Evolutionary conservation across 1,284 basidiomycete species (phyloP).

Genomic region (Stygiomarasmius scandens): DNA sequence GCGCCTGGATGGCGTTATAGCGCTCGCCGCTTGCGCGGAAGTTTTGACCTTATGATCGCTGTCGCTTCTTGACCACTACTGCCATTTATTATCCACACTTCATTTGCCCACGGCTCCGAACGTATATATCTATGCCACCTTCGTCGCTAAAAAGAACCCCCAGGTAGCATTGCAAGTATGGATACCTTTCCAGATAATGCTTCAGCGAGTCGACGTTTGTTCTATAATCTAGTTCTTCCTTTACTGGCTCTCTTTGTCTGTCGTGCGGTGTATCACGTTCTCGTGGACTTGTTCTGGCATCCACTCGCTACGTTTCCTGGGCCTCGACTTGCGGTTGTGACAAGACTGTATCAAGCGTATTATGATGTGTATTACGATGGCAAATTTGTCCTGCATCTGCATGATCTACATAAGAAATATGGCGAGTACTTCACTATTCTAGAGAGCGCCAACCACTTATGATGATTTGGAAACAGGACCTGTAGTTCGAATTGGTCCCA

Average conservation of each 20-base stretch:
- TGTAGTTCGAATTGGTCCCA: slow-evolving; percentile 19
- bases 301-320: slow-evolving; percentile 17
- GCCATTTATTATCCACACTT: too few relatives aligned
- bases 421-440: slow-evolving; percentile 2
- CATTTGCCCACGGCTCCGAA: too few relatives aligned
- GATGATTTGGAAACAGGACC: slow-evolving; percentile 4
- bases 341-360: slow-evolving; percentile 13
- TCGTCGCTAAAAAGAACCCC: neutral
- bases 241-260: neutral
- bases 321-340: slow-evolving; percentile 14
- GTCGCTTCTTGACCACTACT: too few relatives aligned
- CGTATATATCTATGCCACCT: too few relatives aligned
- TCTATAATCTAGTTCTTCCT: neutral
- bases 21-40: too few relatives aligned
- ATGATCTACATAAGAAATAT: slow-evolving; percentile 13
- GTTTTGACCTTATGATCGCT: too few relatives aligned
- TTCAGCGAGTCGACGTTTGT: neutral
- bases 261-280: neutral
- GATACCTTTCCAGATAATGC: neutral
- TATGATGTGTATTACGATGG: slow-evolving; percentile 15
- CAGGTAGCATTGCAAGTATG: neutral
- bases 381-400: slow-evolving; percentile 13
- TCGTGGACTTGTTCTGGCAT: neutral
- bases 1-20: too few relatives aligned
- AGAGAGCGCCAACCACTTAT: neutral